Percentiles rank a stretch among this genome's conserved stretches.
These are phyloP conservation scores for Stereocaulon alpinum DNA, from an alignment of 495 filamentous ascomycete genomes.

Conservation along the genomic window DNA sequence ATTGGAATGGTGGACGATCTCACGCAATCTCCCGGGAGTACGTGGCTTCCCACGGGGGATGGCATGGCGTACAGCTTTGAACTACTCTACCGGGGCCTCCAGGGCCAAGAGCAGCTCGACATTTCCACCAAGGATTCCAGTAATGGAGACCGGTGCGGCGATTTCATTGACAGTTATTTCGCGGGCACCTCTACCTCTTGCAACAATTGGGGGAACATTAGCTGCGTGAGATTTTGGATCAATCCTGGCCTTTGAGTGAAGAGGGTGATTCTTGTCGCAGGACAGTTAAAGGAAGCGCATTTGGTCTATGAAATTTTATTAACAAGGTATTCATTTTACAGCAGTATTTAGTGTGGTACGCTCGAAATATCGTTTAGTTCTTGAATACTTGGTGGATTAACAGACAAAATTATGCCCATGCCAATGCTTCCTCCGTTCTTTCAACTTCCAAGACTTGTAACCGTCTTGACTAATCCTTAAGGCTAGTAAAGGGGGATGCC, in stretches of 20 bases:
- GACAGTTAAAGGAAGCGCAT: not conserved
- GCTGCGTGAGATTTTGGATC: not conserved
- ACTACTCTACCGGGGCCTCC: not conserved
- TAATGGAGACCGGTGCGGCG: not conserved
- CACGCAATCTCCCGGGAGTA: slow-evolving; percentile 1
- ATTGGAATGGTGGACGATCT: slow-evolving; percentile 1
- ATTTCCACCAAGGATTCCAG: slow-evolving; percentile 4
- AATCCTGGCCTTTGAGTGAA: not conserved
- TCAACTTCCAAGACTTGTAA: too few species aligned
- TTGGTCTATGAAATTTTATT: not conserved
- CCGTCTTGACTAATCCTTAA: too few species aligned
- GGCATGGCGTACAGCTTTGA: not conserved
- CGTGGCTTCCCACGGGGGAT: not conserved
- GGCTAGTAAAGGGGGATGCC: too few species aligned
- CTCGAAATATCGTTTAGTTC: not conserved
- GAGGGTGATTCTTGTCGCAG: not conserved
- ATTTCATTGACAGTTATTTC: slow-evolving; percentile 9
- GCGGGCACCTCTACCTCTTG: slow-evolving; percentile 3
- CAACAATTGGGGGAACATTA: slow-evolving; percentile 6
- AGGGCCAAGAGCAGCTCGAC: slow-evolving; percentile 6
- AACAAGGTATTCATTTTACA: too few species aligned
- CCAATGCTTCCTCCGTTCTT: too few species aligned
- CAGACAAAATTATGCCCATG: too few species aligned
- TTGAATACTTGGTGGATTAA: too few species aligned
- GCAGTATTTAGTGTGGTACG: not conserved